phyloP scores from a whole-genome alignment of 768 basidiomycete genomes.

The Coprinopsis sp. region DNA sequence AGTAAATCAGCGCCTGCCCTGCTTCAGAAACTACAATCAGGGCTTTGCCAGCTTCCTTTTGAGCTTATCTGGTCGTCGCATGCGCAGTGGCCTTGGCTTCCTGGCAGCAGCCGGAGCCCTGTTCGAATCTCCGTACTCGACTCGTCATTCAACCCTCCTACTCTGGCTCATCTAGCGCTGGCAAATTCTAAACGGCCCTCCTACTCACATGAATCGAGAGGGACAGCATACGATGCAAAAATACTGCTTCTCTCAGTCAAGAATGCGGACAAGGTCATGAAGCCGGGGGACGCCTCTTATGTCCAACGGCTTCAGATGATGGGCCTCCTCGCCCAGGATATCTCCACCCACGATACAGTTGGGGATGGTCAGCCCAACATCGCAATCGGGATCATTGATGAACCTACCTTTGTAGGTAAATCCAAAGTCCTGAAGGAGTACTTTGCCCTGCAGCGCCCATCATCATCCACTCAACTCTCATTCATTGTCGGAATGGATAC shows the following conservation, averaged over 20 bases:
- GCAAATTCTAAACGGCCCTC: conserved; percentile 40
- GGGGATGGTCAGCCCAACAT: conserved; percentile 35
- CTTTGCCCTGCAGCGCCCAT: conserved; percentile 33
- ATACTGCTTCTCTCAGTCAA: conserved; percentile 78
- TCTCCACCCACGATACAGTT: background rate
- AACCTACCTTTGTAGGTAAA: conserved; percentile 88
- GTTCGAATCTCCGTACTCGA: conserved; percentile 75
- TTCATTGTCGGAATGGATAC: conserved; percentile 87
- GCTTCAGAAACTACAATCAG: conserved; percentile 8
- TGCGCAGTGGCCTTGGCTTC: conserved; percentile 58
- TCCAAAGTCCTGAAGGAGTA: conserved; percentile 52
- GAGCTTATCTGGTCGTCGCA: conserved; percentile 64
- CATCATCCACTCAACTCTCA: conserved; percentile 38
- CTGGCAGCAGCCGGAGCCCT: conserved; percentile 13
- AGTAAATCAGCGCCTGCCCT: conserved; percentile 10
- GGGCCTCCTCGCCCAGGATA: conserved; percentile 52
- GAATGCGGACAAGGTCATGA: conserved; percentile 80
- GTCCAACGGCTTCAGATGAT: conserved; percentile 89
- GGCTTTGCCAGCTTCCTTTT: conserved; percentile 20
- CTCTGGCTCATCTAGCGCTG: conserved; percentile 77
- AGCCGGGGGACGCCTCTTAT: conserved; percentile 66
- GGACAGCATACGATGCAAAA: conserved; percentile 57
- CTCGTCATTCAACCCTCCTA: conserved; percentile 92
- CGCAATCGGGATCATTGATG: conserved; percentile 79
- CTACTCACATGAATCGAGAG: conserved; percentile 1